phyloP scores from a whole-genome alignment of 768 basidiomycete genomes.

The Hygrocybe punicea region DNA sequence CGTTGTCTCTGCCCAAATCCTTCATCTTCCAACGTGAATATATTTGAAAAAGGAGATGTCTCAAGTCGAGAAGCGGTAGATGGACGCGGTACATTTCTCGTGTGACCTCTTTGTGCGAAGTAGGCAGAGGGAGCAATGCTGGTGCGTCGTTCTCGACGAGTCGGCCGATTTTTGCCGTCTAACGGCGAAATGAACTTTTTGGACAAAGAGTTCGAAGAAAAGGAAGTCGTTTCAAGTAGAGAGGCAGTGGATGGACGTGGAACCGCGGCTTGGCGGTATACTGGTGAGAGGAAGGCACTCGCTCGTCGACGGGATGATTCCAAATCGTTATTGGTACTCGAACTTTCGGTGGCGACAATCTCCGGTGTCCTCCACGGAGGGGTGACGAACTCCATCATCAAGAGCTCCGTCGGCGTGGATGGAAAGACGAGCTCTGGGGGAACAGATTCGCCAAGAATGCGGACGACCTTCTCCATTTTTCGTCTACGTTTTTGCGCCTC shows the following conservation, averaged over 20 bases:
- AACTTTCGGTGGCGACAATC: neutral
- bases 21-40: neutral
- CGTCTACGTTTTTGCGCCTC: slow-evolving; percentile 4
- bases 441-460: neutral
- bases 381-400: neutral
- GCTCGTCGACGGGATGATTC: neutral
- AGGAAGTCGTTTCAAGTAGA: neutral
- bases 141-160: too few relatives aligned
- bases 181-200: too few relatives aligned
- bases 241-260: neutral
- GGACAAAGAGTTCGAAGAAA: neutral
- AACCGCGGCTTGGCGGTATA: neutral
- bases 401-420: neutral
- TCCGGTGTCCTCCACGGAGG: neutral
- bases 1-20: too few relatives aligned
- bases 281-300: too few relatives aligned
- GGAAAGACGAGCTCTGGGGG: slow-evolving; percentile 5
- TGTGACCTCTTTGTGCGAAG: neutral
- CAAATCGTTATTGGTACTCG: neutral
- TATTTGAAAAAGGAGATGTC: neutral
- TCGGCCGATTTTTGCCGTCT: too few relatives aligned
- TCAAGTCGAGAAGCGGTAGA: neutral
- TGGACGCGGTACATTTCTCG: neutral
- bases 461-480: slow-evolving; percentile 3
- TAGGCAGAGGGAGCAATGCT: too few relatives aligned